Evolutionary conservation across 1,139 yeast genomes (phyloP), one percentile per base, ranked within the genome.

Genomic region (Zygosaccharomyces sapae): DNA sequence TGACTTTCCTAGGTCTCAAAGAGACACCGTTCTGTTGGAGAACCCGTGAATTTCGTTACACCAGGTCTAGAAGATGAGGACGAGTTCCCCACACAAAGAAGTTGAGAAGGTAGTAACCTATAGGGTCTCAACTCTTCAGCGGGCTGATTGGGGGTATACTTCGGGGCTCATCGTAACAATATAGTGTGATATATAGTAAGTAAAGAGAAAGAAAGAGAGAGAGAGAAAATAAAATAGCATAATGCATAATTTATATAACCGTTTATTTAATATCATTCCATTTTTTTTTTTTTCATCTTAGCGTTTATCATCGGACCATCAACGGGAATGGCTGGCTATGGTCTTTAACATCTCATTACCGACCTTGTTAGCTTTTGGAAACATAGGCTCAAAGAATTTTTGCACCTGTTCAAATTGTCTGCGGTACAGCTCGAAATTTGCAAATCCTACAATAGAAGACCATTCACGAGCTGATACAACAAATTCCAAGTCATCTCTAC

Each of bases 271-370:
- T 4, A 12, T 8, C 10, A 27, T 6, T 6, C 19, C n/a, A 24
- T n/a, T 5, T 8, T 27, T 35, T 40, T 45, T 19, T 55, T n/a
- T n/a, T n/a, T n/a, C n/a, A n/a, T n/a, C n/a, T n/a, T n/a, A n/a
- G n/a, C n/a, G n/a, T n/a, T n/a, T n/a, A n/a, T n/a, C n/a, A n/a
- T n/a, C n/a, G n/a, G n/a, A n/a, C n/a, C n/a, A n/a, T n/a, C n/a
- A n/a, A n/a, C n/a, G 53, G 13, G 59, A 54, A 49, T 61, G 63
- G 12, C 55, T 55, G 13, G 83, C 69, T 42, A 90, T 90, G n/a
- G 90, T 87, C 63, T 79, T 81, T 54, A 92, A 87, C 98, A 92
- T 92, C 56, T 87, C 96, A 68, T 92, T 92, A n/a, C 98, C 97
- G 41, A 89, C 74, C 37, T 77, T 79, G 57, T 83, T 86, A 9